phyloP scores from a whole-genome alignment of 305 asterid species.

The Plantago rigida region DNA sequence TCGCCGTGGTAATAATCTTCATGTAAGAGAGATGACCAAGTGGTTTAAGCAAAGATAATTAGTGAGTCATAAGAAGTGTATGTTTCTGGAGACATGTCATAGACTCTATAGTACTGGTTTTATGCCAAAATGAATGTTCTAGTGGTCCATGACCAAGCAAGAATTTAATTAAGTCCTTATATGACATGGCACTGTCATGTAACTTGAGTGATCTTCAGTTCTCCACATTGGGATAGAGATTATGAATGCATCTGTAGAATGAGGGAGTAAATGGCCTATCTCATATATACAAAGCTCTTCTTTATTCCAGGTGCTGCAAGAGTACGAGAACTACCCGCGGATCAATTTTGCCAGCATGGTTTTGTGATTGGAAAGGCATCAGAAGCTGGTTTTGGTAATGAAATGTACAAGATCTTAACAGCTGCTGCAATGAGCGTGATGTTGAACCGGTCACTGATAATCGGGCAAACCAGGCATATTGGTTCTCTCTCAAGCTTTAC shows the following conservation, averaged over 20 bases:
- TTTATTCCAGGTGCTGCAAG: slow-evolving; percentile 59
- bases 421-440: slow-evolving; percentile 89
- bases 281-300: slow-evolving; percentile 18
- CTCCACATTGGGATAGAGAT: not conserved
- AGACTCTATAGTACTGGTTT: not conserved
- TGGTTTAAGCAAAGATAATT: not conserved
- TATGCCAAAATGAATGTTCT: not conserved
- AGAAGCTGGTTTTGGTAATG: slow-evolving; percentile 97
- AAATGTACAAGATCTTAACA: slow-evolving; percentile 80
- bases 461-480: slow-evolving; percentile 99
- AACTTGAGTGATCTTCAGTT: not conserved
- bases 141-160: slow-evolving; percentile 3
- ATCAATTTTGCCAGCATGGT: slow-evolving; percentile 79
- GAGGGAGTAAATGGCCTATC: not conserved
- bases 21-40: not conserved
- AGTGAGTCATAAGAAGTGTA: not conserved
- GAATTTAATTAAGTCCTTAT: not conserved
- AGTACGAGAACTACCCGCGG: slow-evolving; percentile 57
- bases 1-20: too few species aligned
- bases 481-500: slow-evolving; percentile 87
- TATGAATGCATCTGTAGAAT: not conserved
- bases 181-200: not conserved
- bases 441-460: slow-evolving; percentile 87
- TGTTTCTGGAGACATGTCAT: not conserved
- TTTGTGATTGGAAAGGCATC: slow-evolving; percentile 88